Conservation (phyloP, 2,329 filamentous ascomycete genomes). For the Plectosphaerella sp. region DNA sequence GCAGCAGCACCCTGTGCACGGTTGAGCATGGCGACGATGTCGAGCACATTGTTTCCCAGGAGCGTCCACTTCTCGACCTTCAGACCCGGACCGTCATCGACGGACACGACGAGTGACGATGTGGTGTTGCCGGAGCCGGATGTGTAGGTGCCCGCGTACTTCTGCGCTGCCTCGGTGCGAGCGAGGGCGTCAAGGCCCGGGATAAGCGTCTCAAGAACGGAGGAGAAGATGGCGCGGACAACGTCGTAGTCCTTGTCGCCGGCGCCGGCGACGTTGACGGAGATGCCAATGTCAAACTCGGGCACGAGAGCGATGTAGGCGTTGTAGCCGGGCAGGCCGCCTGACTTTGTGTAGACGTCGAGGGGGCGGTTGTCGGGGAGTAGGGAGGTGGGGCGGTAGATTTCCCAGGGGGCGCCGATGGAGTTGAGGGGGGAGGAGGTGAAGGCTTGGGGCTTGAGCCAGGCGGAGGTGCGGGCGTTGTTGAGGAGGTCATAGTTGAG, state of each 20-base stretch:
- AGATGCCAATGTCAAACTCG: constrained; percentile 27
- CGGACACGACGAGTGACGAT: constrained; percentile 18
- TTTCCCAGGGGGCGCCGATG: constrained; percentile 30
- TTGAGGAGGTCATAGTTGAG: constrained; percentile 33
- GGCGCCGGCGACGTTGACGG: constrained; percentile 30
- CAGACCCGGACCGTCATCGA: constrained; percentile 35
- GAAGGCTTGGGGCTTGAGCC: constrained; percentile 39
- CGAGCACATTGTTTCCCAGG: constrained; percentile 17
- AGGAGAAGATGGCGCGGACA: constrained; percentile 9
- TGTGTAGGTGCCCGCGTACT: constrained; percentile 31
- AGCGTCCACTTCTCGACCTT: constrained; percentile 31
- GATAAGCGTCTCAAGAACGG: constrained; percentile 19
- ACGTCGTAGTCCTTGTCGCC: constrained; percentile 15
- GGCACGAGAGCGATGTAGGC: constrained; percentile 29
- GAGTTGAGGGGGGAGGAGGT: constrained; percentile 31
- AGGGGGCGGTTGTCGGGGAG: constrained; percentile 22
- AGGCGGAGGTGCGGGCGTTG: constrained; percentile 31
- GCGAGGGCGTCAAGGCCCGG: constrained; percentile 39
- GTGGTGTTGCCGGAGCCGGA: constrained; percentile 34
- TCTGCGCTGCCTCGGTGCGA: constrained; percentile 25
- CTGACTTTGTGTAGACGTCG: constrained; percentile 28
- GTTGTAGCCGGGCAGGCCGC: constrained; percentile 24
- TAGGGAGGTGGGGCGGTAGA: constrained; percentile 22
- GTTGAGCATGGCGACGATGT: not conserved
- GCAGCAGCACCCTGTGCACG: not conserved